Percentiles rank a stretch among this genome's conserved stretches.
Evolutionary conservation across 2,329 filamentous ascomycete genomes (phyloP).

Genomic region (Alternaria tenuissima): DNA sequence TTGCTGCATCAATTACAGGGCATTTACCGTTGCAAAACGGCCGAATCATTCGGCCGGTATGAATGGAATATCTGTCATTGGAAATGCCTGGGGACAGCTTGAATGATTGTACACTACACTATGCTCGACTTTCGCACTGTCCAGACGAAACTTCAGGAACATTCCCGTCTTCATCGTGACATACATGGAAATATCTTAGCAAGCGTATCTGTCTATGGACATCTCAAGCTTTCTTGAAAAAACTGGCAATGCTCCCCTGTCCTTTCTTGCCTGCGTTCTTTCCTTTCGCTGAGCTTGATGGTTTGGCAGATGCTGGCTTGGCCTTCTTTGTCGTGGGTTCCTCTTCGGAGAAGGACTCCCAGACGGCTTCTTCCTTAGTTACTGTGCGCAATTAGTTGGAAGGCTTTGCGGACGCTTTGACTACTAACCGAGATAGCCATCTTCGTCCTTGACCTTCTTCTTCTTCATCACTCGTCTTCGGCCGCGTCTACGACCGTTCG

Average conservation of each 20-base stretch:
- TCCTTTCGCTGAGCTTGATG: conserved; percentile 60
- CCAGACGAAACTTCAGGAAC: not conserved
- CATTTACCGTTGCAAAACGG: not conserved
- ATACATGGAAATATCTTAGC: not conserved
- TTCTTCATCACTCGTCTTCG: conserved; percentile 86
- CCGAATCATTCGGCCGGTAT: not conserved
- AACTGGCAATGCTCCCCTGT: conserved; percentile 89
- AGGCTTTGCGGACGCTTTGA: not conserved
- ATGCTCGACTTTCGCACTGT: not conserved
- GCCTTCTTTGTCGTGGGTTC: conserved; percentile 69
- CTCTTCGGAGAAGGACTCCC: conserved; percentile 95
- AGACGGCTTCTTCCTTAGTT: conserved; percentile 81
- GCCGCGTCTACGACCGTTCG: conserved; percentile 75
- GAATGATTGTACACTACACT: not conserved
- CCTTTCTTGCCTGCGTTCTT: conserved; percentile 58
- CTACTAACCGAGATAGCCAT: conserved; percentile 82
- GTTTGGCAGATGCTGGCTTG: conserved; percentile 53
- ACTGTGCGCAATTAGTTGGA: conserved; percentile 62
- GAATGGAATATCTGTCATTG: not conserved
- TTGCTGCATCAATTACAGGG: not conserved
- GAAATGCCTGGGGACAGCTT: not conserved
- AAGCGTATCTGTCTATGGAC: not conserved
- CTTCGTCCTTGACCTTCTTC: conserved; percentile 83
- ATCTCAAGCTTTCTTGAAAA: conserved; percentile 78
- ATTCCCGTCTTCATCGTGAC: not conserved